Percentiles rank a stretch among this genome's conserved stretches.
Evolutionary conservation across 176 grass and related monocot genomes (phyloP).

Genomic region (Chloris gayana): DNA sequence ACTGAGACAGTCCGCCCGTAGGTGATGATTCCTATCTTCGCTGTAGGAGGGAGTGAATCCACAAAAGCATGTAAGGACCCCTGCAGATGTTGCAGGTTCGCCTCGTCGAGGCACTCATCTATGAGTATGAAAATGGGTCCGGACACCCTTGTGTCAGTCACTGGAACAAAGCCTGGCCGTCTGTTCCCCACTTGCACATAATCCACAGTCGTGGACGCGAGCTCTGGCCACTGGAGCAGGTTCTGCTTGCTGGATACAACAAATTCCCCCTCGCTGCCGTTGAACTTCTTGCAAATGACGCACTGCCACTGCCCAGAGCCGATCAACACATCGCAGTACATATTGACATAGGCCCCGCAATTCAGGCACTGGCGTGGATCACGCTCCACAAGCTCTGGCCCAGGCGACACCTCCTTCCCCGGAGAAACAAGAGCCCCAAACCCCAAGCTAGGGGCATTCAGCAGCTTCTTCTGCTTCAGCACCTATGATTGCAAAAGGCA

Average conservation of each 20-base stretch:
- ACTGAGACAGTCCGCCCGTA: constrained; percentile 92
- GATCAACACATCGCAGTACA: constrained; percentile 75
- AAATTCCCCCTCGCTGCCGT: constrained; percentile 83
- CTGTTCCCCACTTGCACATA: constrained; percentile 79
- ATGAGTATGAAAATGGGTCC: constrained; percentile 89
- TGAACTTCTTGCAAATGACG: constrained; percentile 81
- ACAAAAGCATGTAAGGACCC: constrained; percentile 98
- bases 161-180: constrained; percentile 68
- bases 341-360: constrained; percentile 83
- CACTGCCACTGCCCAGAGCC: constrained; percentile 90
- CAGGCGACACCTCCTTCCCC: constrained; percentile 71
- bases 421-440: constrained; percentile 91
- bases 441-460: constrained; percentile 81
- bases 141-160: constrained; percentile 70
- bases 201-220: constrained; percentile 62
- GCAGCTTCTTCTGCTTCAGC: constrained; percentile 83
- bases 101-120: constrained; percentile 92
- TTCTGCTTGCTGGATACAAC: constrained; percentile 79
- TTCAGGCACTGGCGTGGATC: constrained; percentile 71
- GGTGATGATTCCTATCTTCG: constrained; percentile 83
- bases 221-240: constrained; percentile 75
- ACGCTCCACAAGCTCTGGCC: constrained; percentile 68
- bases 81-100: constrained; percentile 90
- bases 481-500: constrained; percentile 52
- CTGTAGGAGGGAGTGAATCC: constrained; percentile 72